Percentiles rank a stretch among this genome's conserved stretches.
Conservation (phyloP, 106 monocot genomes). For the Acanthochlamys bracteata region DNA sequence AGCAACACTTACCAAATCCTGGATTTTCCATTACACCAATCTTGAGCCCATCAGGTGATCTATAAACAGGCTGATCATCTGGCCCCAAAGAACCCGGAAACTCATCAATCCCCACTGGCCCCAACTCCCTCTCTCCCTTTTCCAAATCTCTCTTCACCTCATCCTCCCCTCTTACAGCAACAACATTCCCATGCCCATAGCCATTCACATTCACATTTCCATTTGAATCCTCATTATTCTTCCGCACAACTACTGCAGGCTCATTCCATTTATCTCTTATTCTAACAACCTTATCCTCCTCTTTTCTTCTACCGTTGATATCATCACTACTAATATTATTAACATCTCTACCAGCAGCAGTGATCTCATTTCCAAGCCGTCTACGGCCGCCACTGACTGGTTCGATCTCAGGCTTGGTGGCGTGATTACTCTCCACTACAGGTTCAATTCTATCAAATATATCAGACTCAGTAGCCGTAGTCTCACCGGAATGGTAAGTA, state of each 20-base stretch:
- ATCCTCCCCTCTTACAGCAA: background rate
- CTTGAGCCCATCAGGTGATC: conserved; percentile 18
- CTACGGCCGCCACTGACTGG: conserved; percentile 23
- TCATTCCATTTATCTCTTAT: background rate
- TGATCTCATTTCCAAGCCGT: too few species aligned
- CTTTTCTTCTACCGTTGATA: background rate
- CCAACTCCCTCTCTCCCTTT: conserved; percentile 25
- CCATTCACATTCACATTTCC: background rate
- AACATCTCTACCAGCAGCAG: conserved; percentile 2
- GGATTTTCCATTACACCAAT: conserved; percentile 44
- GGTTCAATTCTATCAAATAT: background rate
- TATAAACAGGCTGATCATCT: conserved; percentile 17
- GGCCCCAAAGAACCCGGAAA: conserved; percentile 35
- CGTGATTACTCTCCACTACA: conserved; percentile 13
- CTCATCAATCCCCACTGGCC: conserved; percentile 47
- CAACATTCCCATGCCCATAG: background rate
- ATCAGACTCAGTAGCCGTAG: conserved; percentile 18
- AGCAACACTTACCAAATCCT: conserved; percentile 36
- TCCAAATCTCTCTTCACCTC: conserved; percentile 2
- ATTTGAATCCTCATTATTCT: background rate
- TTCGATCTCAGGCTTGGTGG: conserved; percentile 17
- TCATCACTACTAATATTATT: background rate
- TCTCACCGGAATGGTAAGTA: conserved; percentile 61
- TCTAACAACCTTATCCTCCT: background rate
- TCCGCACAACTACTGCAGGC: background rate